These are phyloP conservation scores for Solanum tarapatanum DNA, from an alignment of 257 asterid species.

Conservation along the genomic window DNA sequence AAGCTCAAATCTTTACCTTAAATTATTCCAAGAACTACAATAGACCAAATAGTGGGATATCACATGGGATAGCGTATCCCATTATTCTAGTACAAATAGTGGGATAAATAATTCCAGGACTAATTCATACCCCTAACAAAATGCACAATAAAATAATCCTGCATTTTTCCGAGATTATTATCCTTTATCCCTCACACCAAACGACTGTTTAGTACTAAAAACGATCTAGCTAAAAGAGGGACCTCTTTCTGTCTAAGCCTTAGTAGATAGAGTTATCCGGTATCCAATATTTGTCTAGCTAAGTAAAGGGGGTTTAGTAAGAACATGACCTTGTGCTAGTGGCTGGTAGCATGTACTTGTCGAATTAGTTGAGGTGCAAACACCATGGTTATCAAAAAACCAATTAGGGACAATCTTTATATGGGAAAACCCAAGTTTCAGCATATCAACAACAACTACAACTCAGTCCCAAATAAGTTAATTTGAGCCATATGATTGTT, in stretches of 20 bases:
- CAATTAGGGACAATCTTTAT: neutral
- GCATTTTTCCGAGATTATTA: neutral
- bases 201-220: neutral
- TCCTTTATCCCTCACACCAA: neutral
- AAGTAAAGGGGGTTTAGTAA: neutral
- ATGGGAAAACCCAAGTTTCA: neutral
- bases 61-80: neutral
- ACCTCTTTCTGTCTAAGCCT: neutral
- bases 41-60: conserved; percentile 16
- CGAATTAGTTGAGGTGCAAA: neutral
- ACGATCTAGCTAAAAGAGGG: neutral
- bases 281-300: neutral
- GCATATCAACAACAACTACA: neutral
- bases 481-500: neutral
- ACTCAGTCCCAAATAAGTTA: neutral
- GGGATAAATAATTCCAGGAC: neutral
- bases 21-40: conserved; percentile 48
- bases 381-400: neutral
- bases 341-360: neutral
- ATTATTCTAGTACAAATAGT: neutral
- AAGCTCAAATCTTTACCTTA: conserved; percentile 33
- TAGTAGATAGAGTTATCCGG: neutral
- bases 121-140: neutral
- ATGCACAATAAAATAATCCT: neutral
- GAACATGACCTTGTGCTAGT: neutral